Percentiles rank a stretch among this genome's conserved stretches.
phyloP scores from a whole-genome alignment of 2,329 filamentous ascomycete genomes.

The Epichloe baconii region DNA sequence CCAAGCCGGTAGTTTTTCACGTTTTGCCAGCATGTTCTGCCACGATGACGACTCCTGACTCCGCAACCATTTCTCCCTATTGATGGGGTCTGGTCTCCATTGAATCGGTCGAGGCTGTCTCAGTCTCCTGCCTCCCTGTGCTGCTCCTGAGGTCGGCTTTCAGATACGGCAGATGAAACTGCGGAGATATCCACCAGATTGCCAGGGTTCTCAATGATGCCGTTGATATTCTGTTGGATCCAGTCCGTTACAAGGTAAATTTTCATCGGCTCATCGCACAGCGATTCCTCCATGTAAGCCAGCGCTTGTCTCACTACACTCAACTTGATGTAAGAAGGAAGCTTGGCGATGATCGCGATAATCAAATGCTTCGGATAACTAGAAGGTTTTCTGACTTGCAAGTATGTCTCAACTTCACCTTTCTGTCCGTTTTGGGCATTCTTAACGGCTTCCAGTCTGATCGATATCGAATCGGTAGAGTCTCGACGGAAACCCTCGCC shows the following conservation, averaged over 20 bases:
- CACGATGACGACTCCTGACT: conserved; percentile 53
- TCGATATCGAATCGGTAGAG: conserved; percentile 52
- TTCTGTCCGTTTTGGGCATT: conserved; percentile 37
- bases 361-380: conserved; percentile 62
- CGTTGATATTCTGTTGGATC: conserved; percentile 72
- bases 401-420: conserved; percentile 36
- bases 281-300: conserved; percentile 52
- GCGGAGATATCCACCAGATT: conserved; percentile 73
- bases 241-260: conserved; percentile 84
- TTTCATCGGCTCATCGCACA: conserved; percentile 76
- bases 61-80: conserved; percentile 54
- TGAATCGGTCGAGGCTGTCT: conserved; percentile 45
- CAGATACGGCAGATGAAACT: conserved; percentile 54
- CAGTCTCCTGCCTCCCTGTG: conserved; percentile 17
- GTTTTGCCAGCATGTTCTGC: conserved; percentile 60
- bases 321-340: conserved; percentile 87
- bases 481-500: conserved; percentile 55
- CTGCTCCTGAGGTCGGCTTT: conserved; percentile 26
- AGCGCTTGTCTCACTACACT: conserved; percentile 73
- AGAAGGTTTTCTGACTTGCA: conserved; percentile 59
- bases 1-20: conserved; percentile 78
- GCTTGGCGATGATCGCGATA: conserved; percentile 52
- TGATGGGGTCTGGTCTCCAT: conserved; percentile 48
- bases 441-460: conserved; percentile 47
- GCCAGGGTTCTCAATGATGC: conserved; percentile 75